These are phyloP conservation scores for Melampsora abietis-canadensis DNA, from an alignment of 1,284 basidiomycete genomes.

Conservation along the genomic window DNA sequence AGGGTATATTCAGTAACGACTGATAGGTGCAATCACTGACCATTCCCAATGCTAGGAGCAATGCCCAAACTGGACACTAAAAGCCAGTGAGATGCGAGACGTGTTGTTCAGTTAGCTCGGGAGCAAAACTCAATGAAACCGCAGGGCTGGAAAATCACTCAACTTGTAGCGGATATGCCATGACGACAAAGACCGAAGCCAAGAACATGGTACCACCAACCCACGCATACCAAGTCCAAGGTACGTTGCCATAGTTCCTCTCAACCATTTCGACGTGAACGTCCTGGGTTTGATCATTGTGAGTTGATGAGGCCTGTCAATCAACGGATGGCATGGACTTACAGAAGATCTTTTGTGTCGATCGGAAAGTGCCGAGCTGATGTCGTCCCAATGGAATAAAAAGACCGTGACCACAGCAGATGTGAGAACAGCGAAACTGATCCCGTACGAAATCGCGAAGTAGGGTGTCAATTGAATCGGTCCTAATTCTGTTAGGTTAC, in stretches of 20 bases:
- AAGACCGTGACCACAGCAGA: conserved; percentile 37
- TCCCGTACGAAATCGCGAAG: conserved; percentile 36
- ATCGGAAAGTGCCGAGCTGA: conserved; percentile 16
- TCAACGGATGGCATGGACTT: not conserved
- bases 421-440: conserved; percentile 40
- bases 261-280: conserved; percentile 21
- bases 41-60: conserved; percentile 38
- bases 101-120: not conserved
- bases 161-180: conserved; percentile 38
- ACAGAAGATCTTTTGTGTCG: conserved; percentile 22
- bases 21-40: not conserved
- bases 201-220: conserved; percentile 14
- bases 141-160: not conserved
- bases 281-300: not conserved
- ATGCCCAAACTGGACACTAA: conserved; percentile 41
- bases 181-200: conserved; percentile 22
- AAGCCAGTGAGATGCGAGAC: not conserved
- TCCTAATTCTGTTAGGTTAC: conserved; percentile 19
- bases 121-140: not conserved
- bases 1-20: not conserved
- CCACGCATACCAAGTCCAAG: conserved; percentile 17
- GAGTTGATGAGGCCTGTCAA: not conserved
- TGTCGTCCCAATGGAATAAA: conserved; percentile 40
- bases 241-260: conserved; percentile 24
- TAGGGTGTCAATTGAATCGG: conserved; percentile 41